Evolutionary conservation across 1,139 yeast genomes (phyloP), one percentile per base, ranked within the genome.

Genomic region (Pichia cactophila): DNA sequence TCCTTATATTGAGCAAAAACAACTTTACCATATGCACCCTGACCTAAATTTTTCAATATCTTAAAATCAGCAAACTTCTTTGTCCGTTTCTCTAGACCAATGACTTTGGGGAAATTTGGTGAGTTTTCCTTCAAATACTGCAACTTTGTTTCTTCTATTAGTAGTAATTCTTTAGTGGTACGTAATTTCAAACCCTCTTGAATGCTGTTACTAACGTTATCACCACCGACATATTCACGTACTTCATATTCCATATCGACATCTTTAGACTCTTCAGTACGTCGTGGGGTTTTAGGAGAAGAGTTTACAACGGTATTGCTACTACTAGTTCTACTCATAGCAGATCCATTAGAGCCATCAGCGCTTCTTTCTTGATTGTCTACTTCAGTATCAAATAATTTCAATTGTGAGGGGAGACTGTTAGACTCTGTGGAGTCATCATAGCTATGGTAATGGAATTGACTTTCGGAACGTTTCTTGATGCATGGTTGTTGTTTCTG

Each of bases 21-120:
- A 26, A 92, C 98, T 61, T 87, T 86, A 16, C 97, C 97, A 61
- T 90, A 92, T 0, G 97, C 97, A 42, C 98, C 98, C 64, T 86
- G 95, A 1, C 98, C 98, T 81, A 92, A 79, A 54, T 83, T 80
- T 62, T 86, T 84, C 43, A 87, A 50, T 1, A 86, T 77, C 4
- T 70, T 68, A 60, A 87, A 92, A 62, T 89, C 96, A 0, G 75
- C 64, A 55, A 87, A 77, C 54, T 80, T 79, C 63, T 87, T 87
- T 33, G 77, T 77, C 54, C 89, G 71, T 61, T 86, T 73, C 50
- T 71, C 70, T 11, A 69, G 66, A 1, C 94, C 94, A 51, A 84
- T 80, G 33, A 66, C 68, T 23, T 66, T 62, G 0, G 87, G 87
- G 77, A 83, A 81, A 47, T 68, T 64, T 1, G 48, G 41, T 11